Percentiles rank a stretch among this genome's conserved stretches.
These are phyloP conservation scores for Hyaloscypha variabilis DNA, from an alignment of 495 filamentous ascomycete genomes.

Conservation along the genomic window DNA sequence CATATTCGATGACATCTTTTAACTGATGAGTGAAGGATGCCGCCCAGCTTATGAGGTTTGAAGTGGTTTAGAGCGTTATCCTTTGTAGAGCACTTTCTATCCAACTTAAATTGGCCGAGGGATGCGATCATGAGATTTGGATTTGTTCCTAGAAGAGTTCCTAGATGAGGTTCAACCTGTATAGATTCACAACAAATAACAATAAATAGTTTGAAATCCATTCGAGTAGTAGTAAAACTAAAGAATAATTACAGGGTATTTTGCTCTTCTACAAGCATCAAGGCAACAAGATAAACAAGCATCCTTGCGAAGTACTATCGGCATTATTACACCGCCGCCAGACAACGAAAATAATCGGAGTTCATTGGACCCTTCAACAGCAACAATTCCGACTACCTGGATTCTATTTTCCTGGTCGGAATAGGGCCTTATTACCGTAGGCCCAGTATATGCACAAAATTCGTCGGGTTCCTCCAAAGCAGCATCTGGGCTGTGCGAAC, in stretches of 20 bases:
- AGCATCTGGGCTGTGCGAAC: neutral
- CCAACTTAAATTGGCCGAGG: neutral
- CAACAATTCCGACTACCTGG: neutral
- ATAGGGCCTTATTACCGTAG: neutral
- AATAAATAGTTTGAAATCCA: neutral
- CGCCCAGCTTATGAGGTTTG: no score
- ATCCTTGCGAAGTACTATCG: neutral
- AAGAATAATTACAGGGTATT: neutral
- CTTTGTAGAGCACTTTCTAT: neutral
- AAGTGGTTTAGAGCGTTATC: neutral
- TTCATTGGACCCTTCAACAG: neutral
- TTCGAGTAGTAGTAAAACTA: neutral
- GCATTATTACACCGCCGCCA: neutral
- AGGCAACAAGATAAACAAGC: constrained; percentile 1
- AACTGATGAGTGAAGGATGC: no score
- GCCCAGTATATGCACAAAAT: neutral
- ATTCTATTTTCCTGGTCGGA: neutral
- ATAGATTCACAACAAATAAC: neutral
- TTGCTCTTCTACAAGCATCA: neutral
- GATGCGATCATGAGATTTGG: neutral
- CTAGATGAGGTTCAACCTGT: neutral
- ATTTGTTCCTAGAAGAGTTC: neutral
- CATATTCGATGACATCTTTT: no score
- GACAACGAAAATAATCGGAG: neutral
- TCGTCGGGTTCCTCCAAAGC: neutral